Evolutionary conservation across 2,329 filamentous ascomycete genomes (phyloP).

Genomic region (Diplodia corticola): DNA sequence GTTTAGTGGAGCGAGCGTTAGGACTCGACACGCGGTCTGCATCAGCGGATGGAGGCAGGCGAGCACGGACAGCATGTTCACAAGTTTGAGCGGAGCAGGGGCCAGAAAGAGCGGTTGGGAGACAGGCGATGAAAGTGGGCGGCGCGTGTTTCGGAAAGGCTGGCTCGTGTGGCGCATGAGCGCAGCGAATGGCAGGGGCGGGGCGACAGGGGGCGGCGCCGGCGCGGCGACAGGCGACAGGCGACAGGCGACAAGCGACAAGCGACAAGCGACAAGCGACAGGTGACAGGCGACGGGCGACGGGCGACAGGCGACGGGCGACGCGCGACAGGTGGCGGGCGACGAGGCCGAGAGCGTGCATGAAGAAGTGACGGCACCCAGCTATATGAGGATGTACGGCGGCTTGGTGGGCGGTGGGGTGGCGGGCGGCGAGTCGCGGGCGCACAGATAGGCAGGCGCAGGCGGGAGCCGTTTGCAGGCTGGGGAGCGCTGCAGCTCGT

Average conservation of each 20-base stretch:
- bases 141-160: conserved; percentile 11
- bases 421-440: background rate
- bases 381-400: background rate
- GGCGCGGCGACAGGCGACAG: background rate
- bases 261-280: background rate
- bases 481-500: background rate
- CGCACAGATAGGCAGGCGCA: background rate
- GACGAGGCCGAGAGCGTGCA: background rate
- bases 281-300: background rate
- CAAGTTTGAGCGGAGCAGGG: background rate
- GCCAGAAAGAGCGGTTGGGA: background rate
- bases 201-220: background rate
- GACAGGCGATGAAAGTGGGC: background rate
- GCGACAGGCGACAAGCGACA: background rate
- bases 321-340: background rate
- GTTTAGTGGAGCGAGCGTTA: background rate
- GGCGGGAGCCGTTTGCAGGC: background rate
- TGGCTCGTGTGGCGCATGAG: conserved; percentile 5
- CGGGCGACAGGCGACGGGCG: background rate
- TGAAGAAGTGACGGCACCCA: background rate
- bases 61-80: background rate
- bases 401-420: background rate
- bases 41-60: background rate
- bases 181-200: background rate
- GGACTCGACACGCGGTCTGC: background rate